These are phyloP conservation scores for Mallotus japonicus DNA, from an alignment of 441 rosid species.

Conservation along the genomic window DNA sequence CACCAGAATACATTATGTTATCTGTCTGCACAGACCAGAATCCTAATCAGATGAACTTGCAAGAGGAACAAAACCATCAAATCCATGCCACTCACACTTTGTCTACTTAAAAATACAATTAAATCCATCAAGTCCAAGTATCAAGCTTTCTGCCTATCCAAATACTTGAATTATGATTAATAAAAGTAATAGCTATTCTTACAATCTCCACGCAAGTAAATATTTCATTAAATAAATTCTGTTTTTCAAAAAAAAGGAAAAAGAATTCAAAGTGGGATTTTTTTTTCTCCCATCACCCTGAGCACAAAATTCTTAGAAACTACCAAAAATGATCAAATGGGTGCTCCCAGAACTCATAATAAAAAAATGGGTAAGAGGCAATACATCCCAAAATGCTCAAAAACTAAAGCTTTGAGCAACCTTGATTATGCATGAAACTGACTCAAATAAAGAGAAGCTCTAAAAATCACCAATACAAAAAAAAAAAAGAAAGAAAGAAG, in stretches of 20 bases:
- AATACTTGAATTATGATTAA: background rate
- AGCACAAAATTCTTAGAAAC: too few species aligned
- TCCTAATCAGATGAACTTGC: background rate
- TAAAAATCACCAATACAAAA: background rate
- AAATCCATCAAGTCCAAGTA: background rate
- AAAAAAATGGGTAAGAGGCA: background rate
- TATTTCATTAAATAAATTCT: too few species aligned
- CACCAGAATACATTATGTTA: slow-evolving; percentile 60
- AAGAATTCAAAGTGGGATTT: background rate
- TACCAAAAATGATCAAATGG: background rate
- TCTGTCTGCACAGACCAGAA: slow-evolving; percentile 54
- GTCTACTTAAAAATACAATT: background rate
- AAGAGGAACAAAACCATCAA: slow-evolving; percentile 6
- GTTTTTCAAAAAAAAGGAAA: too few species aligned
- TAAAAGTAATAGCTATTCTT: background rate
- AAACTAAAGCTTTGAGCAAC: background rate
- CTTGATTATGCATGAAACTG: background rate
- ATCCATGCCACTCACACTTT: background rate
- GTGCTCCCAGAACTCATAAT: background rate
- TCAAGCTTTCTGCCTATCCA: background rate
- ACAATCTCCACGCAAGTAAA: background rate
- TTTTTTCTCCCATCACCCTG: background rate
- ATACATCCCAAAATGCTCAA: background rate
- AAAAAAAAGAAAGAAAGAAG: too few species aligned
- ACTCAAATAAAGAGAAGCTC: background rate